Evolutionary conservation across 305 asterid genomes (phyloP).

Genomic region (Fraxinus floribunda): DNA sequence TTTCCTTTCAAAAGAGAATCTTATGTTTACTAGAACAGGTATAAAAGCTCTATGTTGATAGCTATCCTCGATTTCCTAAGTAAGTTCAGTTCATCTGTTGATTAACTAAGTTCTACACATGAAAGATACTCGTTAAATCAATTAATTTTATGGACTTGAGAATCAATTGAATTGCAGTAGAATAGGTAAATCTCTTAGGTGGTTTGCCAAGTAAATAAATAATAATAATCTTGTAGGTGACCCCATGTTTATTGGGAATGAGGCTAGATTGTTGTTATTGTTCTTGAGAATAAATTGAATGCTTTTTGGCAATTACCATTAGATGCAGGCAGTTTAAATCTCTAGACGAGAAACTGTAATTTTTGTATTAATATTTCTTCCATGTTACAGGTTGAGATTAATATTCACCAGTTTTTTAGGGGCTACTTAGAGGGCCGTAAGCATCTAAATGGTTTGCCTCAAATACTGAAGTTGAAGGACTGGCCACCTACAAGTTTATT

Average conservation of each 20-base stretch:
- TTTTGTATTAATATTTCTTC: slow-evolving; percentile 4
- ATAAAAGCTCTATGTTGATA: background rate
- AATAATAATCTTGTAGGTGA: background rate
- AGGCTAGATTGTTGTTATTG: background rate
- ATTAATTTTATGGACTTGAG: background rate
- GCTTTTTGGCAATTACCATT: background rate
- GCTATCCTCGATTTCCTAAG: background rate
- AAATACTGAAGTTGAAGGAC: slow-evolving; percentile 73
- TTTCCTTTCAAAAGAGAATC: background rate
- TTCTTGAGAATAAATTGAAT: background rate
- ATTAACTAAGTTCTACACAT: background rate
- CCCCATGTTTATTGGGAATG: background rate
- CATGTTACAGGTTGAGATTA: slow-evolving; percentile 64
- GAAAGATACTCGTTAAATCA: background rate
- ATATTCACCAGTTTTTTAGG: slow-evolving; percentile 60
- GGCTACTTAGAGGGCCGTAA: slow-evolving; percentile 73
- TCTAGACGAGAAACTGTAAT: background rate
- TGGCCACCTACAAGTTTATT: slow-evolving; percentile 79
- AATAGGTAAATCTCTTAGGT: background rate
- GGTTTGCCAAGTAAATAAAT: background rate
- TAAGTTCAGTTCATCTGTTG: background rate
- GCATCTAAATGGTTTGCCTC: slow-evolving; percentile 67
- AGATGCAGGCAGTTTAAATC: background rate
- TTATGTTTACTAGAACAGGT: background rate
- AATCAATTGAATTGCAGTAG: background rate